A percentile compares a stretch with the other conserved stretches of the same genome.
These are phyloP conservation scores for Triadica sebifera DNA, from an alignment of 345 rosid species.

Conservation along the genomic window DNA sequence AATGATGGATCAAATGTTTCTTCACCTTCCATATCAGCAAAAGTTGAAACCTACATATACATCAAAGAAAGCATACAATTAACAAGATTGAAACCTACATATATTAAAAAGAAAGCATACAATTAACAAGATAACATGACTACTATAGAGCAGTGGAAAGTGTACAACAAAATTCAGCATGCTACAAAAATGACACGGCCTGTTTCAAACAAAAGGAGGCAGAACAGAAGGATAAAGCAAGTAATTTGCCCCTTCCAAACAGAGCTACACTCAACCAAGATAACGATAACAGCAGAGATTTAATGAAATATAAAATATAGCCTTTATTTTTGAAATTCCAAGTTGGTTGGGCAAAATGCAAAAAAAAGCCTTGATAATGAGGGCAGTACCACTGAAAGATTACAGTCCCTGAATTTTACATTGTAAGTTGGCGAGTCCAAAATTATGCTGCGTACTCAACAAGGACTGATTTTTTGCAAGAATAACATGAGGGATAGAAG, in stretches of 20 bases:
- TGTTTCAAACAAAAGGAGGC: slow-evolving; percentile 2
- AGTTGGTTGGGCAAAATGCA: neutral
- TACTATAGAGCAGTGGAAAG: neutral
- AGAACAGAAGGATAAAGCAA: neutral
- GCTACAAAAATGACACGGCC: neutral
- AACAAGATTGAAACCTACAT: slow-evolving; percentile 75
- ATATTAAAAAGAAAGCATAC: neutral
- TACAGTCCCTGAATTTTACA: neutral
- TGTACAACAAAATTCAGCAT: neutral
- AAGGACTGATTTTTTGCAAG: neutral
- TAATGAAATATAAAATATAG: neutral
- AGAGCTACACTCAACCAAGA: neutral
- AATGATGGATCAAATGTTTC: slow-evolving; percentile 89
- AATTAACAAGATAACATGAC: slow-evolving; percentile 1
- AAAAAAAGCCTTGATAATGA: too few relatives aligned
- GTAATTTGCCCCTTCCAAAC: neutral
- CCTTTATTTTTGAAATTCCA: neutral
- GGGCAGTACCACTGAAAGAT: neutral
- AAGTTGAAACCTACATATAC: slow-evolving; percentile 71
- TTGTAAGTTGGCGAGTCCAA: neutral
- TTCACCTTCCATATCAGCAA: slow-evolving; percentile 99
- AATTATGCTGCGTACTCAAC: neutral
- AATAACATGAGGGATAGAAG: slow-evolving; percentile 9
- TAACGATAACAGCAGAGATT: neutral
- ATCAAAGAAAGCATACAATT: too few relatives aligned